Conservation (phyloP, 2,329 filamentous ascomycete species). For the Cordyceps cateniannulata region DNA sequence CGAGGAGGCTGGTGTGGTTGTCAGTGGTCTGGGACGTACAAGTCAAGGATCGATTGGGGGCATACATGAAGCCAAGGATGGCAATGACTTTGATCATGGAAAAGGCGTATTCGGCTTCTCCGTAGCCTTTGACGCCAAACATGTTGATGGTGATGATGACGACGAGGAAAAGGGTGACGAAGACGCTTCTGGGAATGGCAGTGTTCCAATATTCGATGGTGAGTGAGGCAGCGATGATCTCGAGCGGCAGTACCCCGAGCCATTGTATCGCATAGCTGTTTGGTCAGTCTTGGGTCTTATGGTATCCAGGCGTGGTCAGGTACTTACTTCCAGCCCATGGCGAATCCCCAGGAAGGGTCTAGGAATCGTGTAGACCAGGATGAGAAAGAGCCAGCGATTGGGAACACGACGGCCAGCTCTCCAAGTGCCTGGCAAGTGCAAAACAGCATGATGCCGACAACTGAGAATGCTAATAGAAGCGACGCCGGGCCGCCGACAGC, state of each 20-base stretch:
- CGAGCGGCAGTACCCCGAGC: constrained; percentile 75
- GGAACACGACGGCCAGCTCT: constrained; percentile 77
- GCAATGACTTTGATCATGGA: constrained; percentile 80
- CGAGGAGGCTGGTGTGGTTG: constrained; percentile 53
- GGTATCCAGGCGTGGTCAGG: neutral
- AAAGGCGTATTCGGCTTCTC: constrained; percentile 84
- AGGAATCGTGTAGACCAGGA: constrained; percentile 80
- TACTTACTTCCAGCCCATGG: constrained; percentile 73
- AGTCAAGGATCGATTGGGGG: constrained; percentile 12
- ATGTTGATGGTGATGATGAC: constrained; percentile 77
- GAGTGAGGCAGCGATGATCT: constrained; percentile 80
- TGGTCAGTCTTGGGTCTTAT: neutral
- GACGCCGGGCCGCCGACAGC: constrained; percentile 64
- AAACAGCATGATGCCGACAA: constrained; percentile 76
- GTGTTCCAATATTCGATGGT: constrained; percentile 77
- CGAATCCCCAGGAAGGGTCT: constrained; percentile 81
- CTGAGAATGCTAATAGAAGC: constrained; percentile 59
- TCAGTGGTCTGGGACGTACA: neutral
- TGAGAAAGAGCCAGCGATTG: constrained; percentile 77
- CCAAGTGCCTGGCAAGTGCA: constrained; percentile 80
- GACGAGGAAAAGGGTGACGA: constrained; percentile 74
- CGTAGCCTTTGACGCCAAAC: constrained; percentile 82
- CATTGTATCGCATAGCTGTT: constrained; percentile 76
- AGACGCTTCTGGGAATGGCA: constrained; percentile 60
- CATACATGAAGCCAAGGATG: constrained; percentile 81